Evolutionary conservation across 768 basidiomycete species (phyloP).

Genomic region (Tulasnella sp.): DNA sequence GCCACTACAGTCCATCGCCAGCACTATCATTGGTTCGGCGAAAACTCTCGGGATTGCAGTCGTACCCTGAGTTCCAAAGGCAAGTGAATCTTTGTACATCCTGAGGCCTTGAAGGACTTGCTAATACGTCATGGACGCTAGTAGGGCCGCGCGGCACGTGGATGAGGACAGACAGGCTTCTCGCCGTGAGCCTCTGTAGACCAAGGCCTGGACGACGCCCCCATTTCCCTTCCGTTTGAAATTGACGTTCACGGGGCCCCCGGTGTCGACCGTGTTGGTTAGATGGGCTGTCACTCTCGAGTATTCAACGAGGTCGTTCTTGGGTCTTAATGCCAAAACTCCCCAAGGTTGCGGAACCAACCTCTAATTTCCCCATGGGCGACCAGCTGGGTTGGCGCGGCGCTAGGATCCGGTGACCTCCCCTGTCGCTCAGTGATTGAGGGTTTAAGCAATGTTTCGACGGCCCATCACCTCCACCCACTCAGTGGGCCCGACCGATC

Average conservation of each 20-base stretch:
- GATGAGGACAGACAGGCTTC: slow-evolving; percentile 7
- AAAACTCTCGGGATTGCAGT: slow-evolving; percentile 86
- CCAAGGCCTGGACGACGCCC: not conserved
- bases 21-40: slow-evolving; percentile 84
- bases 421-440: not conserved
- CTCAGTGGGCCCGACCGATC: not conserved
- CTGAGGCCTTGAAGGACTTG: slow-evolving; percentile 6
- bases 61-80: slow-evolving; percentile 53
- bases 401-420: slow-evolving; percentile 1
- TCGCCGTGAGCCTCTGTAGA: not conserved
- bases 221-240: slow-evolving; percentile 1
- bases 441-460: not conserved
- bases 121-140: slow-evolving; percentile 1
- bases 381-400: not conserved
- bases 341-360: slow-evolving; percentile 6
- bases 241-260: slow-evolving; percentile 2
- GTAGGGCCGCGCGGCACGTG: slow-evolving; percentile 7
- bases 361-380: slow-evolving; percentile 7
- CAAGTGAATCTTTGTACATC: not conserved
- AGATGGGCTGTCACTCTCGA: not conserved
- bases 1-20: slow-evolving; percentile 80
- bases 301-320: slow-evolving; percentile 7
- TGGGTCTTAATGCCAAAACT: not conserved
- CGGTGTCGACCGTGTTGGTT: not conserved
- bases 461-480: not conserved